These are phyloP conservation scores for Tolypocladium sp. DNA, from an alignment of 2,329 filamentous ascomycete species.

Conservation along the genomic window DNA sequence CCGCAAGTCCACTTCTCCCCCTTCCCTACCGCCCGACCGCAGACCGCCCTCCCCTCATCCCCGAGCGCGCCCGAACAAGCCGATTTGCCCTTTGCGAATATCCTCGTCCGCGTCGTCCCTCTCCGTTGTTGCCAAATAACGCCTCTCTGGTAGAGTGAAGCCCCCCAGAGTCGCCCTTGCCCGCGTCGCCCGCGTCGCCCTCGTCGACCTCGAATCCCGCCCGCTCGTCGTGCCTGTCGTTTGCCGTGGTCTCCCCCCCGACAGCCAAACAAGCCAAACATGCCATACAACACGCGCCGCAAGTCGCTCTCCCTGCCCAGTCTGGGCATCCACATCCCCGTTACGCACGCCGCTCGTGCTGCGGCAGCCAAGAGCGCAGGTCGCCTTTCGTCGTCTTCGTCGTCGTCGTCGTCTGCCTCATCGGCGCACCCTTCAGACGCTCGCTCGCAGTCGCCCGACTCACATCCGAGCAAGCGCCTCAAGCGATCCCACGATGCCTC, in stretches of 20 bases:
- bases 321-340: constrained; percentile 80
- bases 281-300: constrained; percentile 94
- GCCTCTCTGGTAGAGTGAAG: not conserved
- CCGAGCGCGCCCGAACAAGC: not conserved
- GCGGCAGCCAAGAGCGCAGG: constrained; percentile 33
- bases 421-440: constrained; percentile 13
- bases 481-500: constrained; percentile 64
- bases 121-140: not conserved
- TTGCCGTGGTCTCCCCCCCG: constrained; percentile 5
- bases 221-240: not conserved
- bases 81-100: not conserved
- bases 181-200: no score
- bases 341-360: constrained; percentile 52
- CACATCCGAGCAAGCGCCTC: constrained; percentile 52
- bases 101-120: not conserved
- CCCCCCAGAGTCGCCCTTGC: not conserved
- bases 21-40: not conserved
- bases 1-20: constrained; percentile 1
- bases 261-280: constrained; percentile 24
- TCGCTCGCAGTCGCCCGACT: constrained; percentile 19
- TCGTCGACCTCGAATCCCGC: not conserved
- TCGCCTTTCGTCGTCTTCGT: constrained; percentile 16
- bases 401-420: constrained; percentile 14
- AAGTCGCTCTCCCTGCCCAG: constrained; percentile 92
- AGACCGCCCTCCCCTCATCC: constrained; percentile 5